These are phyloP conservation scores for Emmonsia crescens DNA, from an alignment of 2,329 filamentous ascomycete genomes.

Conservation along the genomic window DNA sequence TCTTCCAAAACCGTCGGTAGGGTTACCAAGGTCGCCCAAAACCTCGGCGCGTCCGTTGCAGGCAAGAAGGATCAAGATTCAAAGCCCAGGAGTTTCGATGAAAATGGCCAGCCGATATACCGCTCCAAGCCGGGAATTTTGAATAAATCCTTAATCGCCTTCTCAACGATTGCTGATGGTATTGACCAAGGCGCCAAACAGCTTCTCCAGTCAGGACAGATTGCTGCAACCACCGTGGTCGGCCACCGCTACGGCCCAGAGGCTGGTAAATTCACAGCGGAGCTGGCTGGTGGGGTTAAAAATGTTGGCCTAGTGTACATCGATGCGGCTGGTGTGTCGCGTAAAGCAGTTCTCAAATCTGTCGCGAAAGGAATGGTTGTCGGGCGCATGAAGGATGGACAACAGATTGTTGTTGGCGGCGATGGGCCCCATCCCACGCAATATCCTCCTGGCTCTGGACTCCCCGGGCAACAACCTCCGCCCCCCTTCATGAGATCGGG, in stretches of 20 bases:
- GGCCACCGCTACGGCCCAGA: conserved; percentile 82
- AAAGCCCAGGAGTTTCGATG: conserved; percentile 52
- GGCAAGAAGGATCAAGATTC: conserved; percentile 45
- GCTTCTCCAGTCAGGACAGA: conserved; percentile 61
- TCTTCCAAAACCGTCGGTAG: conserved; percentile 80
- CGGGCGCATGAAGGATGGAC: conserved; percentile 38
- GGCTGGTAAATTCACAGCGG: conserved; percentile 64
- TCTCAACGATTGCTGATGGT: conserved; percentile 86
- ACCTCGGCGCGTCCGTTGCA: conserved; percentile 66
- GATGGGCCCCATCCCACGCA: conserved; percentile 19
- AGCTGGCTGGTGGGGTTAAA: conserved; percentile 77
- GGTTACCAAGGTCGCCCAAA: conserved; percentile 76
- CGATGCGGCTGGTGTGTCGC: conserved; percentile 83
- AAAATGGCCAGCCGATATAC: conserved; percentile 53
- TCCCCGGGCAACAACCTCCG: conserved; percentile 6
- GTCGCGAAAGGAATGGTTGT: conserved; percentile 86
- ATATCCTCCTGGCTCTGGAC: neutral
- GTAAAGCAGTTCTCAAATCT: conserved; percentile 80
- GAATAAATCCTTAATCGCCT: conserved; percentile 95
- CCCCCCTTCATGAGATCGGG: conserved; percentile 16
- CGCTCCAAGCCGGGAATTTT: conserved; percentile 80
- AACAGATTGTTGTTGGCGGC: conserved; percentile 38
- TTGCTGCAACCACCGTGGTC: conserved; percentile 75
- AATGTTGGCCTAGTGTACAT: conserved; percentile 97
- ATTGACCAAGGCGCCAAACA: conserved; percentile 78